Evolutionary conservation across 2,329 filamentous ascomycete species (phyloP).

Genomic region (Penicillium sp.): DNA sequence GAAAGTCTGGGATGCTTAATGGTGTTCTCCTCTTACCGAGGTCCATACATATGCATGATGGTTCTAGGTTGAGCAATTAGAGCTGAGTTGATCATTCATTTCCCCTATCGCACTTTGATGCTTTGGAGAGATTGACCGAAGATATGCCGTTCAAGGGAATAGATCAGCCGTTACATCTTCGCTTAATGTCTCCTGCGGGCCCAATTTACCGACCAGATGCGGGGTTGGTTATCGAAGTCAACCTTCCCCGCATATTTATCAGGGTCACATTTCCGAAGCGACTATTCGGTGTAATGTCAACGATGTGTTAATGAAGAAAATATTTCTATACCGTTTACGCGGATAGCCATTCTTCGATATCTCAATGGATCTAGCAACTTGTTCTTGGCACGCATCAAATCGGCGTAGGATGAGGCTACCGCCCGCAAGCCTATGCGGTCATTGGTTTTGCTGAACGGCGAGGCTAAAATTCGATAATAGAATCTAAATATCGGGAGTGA

Average conservation of each 20-base stretch:
- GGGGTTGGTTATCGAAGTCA: constrained; percentile 5
- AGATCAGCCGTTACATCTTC: constrained; percentile 14
- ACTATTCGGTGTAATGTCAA: too few relatives aligned
- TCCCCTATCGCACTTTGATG: background rate
- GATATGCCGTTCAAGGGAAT: constrained; percentile 2
- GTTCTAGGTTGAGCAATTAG: background rate
- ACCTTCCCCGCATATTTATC: constrained; percentile 6
- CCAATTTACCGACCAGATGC: constrained; percentile 4
- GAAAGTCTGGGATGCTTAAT: background rate
- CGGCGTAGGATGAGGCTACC: too few relatives aligned
- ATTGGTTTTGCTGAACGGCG: too few relatives aligned
- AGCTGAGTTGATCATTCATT: background rate
- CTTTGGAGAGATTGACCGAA: background rate
- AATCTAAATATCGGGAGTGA: too few relatives aligned
- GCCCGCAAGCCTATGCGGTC: too few relatives aligned
- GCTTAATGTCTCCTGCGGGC: constrained; percentile 6
- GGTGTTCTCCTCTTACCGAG: background rate
- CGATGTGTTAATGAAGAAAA: too few relatives aligned
- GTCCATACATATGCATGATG: background rate
- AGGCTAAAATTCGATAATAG: too few relatives aligned
- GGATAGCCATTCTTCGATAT: too few relatives aligned
- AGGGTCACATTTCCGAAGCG: constrained; percentile 1
- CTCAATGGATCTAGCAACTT: too few relatives aligned
- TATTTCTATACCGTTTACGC: too few relatives aligned
- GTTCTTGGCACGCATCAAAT: too few relatives aligned